Conservation (phyloP, 805 yeast genomes). For the Saccharomyces paradoxus region DNA sequence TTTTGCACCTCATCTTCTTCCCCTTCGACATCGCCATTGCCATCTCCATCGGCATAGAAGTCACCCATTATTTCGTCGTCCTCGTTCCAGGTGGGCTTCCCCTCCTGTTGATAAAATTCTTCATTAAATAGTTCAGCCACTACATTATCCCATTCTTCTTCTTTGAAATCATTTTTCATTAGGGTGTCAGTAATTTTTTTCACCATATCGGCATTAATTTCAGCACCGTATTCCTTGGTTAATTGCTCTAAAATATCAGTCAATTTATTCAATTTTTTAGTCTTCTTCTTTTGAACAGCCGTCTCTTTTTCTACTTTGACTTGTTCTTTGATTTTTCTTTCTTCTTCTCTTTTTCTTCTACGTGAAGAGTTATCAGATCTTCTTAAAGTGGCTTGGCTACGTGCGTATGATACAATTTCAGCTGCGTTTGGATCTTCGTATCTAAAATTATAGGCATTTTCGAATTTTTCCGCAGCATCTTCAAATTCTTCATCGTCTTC, state of each 20-base stretch:
- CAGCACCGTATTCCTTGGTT: slow-evolving; percentile 37
- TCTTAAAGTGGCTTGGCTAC: slow-evolving; percentile 87
- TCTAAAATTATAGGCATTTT: slow-evolving; percentile 88
- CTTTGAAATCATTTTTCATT: slow-evolving; percentile 81
- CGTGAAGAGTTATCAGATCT: slow-evolving; percentile 67
- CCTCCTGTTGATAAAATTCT: slow-evolving; percentile 57
- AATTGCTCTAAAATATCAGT: slow-evolving; percentile 49
- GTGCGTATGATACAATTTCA: slow-evolving; percentile 89
- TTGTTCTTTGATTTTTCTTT: slow-evolving; percentile 44
- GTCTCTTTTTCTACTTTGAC: slow-evolving; percentile 50
- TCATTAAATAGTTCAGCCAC: slow-evolving; percentile 83
- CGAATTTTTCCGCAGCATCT: slow-evolving; percentile 84
- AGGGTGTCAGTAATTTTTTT: slow-evolving; percentile 67
- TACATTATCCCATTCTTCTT: slow-evolving; percentile 82
- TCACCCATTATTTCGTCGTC: slow-evolving; percentile 47
- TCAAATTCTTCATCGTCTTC: slow-evolving; percentile 81
- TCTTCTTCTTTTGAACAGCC: slow-evolving; percentile 62
- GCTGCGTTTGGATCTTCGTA: slow-evolving; percentile 88
- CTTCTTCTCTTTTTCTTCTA: slow-evolving; percentile 72
- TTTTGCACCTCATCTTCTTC: slow-evolving; percentile 30
- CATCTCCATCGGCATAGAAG: slow-evolving; percentile 33
- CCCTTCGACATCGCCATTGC: slow-evolving; percentile 35
- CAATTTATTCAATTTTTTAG: slow-evolving; percentile 66
- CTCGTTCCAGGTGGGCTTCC: slow-evolving; percentile 60
- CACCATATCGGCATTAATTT: slow-evolving; percentile 47